phyloP scores from a whole-genome alignment of 2,329 filamentous ascomycete genomes.

The Pseudopyricularia javanii region DNA sequence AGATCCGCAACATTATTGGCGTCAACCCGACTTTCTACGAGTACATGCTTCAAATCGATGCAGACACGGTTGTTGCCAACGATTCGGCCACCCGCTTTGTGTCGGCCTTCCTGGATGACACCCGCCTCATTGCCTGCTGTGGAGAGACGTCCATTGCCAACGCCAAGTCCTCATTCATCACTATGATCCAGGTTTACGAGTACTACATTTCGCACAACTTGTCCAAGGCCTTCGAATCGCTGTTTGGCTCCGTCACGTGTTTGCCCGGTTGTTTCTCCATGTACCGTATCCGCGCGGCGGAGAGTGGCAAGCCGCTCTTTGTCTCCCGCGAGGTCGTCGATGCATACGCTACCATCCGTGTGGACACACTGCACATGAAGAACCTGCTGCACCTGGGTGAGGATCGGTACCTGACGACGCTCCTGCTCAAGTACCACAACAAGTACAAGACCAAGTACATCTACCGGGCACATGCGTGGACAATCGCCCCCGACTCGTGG shows the following conservation, averaged over 20 bases:
- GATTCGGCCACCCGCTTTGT: slow-evolving; percentile 89
- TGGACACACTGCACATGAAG: slow-evolving; percentile 98
- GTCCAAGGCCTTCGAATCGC: slow-evolving; percentile 91
- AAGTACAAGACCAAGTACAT: slow-evolving; percentile 99
- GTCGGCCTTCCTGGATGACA: slow-evolving; percentile 82
- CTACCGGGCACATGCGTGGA: slow-evolving; percentile 86
- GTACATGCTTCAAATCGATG: slow-evolving; percentile 94
- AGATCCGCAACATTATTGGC: slow-evolving; percentile 98
- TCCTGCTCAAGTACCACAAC: slow-evolving; percentile 82
- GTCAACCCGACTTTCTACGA: slow-evolving; percentile 97
- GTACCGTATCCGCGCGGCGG: slow-evolving; percentile 92
- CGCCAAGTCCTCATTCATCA: slow-evolving; percentile 92
- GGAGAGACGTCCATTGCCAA: slow-evolving; percentile 95
- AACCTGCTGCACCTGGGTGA: slow-evolving; percentile 93
- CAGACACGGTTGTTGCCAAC: slow-evolving; percentile 86
- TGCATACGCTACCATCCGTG: slow-evolving; percentile 79
- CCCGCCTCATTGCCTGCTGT: slow-evolving; percentile 94
- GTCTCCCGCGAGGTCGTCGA: slow-evolving; percentile 88
- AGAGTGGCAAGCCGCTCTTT: slow-evolving; percentile 90
- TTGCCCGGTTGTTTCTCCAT: slow-evolving; percentile 98
- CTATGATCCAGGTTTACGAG: slow-evolving; percentile 99
- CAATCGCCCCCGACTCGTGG: slow-evolving; percentile 91
- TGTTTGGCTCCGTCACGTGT: slow-evolving; percentile 96
- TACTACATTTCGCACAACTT: slow-evolving; percentile 99
- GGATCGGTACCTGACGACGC: slow-evolving; percentile 91